Evolutionary conservation across 1,284 basidiomycete species (phyloP).

Genomic region (Somion occarium): DNA sequence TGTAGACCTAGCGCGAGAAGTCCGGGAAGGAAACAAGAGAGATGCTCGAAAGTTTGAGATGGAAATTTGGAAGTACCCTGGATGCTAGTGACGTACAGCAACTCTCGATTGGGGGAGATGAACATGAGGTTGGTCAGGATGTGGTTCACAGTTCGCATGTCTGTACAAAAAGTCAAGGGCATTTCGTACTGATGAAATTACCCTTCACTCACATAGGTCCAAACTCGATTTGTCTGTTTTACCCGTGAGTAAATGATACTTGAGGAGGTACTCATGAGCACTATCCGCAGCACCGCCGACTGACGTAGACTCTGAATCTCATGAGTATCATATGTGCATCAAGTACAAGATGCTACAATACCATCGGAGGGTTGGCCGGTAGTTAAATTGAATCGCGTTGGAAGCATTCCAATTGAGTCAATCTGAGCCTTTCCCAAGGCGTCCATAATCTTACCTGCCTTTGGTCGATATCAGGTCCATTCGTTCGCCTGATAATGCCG

Average conservation of each 20-base stretch:
- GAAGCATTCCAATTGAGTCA: constrained; percentile 46
- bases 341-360: too few relatives aligned
- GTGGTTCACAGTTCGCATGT: constrained; percentile 54
- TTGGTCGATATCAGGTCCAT: too few relatives aligned
- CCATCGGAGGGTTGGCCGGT: constrained; percentile 36
- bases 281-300: constrained; percentile 67
- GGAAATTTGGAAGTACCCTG: constrained; percentile 24
- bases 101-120: constrained; percentile 54
- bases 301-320: constrained; percentile 27
- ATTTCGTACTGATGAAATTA: not conserved
- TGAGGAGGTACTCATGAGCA: constrained; percentile 72
- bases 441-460: constrained; percentile 45
- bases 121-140: constrained; percentile 64
- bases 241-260: constrained; percentile 63
- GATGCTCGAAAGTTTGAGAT: constrained; percentile 59
- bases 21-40: constrained; percentile 74
- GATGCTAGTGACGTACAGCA: constrained; percentile 68
- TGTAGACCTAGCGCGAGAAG: constrained; percentile 65
- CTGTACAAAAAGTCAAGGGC: constrained; percentile 31
- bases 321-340: too few relatives aligned
- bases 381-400: constrained; percentile 43
- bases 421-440: constrained; percentile 40
- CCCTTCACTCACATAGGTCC: constrained; percentile 52
- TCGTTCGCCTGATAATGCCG: not conserved
- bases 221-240: constrained; percentile 52